Evolutionary conservation across 768 basidiomycete genomes (phyloP).

Genomic region (Psilocybe tampanensis): DNA sequence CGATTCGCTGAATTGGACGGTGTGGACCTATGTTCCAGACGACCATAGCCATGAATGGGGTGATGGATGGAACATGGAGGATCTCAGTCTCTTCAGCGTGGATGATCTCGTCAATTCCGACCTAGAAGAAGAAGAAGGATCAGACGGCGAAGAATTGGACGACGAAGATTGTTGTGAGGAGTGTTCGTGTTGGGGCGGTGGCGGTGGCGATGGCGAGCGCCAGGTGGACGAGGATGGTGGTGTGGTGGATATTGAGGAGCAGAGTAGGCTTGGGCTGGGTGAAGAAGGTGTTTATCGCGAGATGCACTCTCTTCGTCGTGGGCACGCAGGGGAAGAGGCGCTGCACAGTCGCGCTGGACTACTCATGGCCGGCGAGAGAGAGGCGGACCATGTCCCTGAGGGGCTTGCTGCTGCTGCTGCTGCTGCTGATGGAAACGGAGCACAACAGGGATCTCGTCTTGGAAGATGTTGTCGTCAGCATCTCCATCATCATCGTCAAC

Average conservation of each 20-base stretch:
- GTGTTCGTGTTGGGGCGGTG: neutral
- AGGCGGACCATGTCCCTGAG: neutral
- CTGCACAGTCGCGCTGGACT: constrained; percentile 42
- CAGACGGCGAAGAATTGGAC: too few relatives aligned
- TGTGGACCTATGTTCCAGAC: constrained; percentile 90
- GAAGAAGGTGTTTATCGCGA: too few relatives aligned
- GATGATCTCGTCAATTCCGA: constrained; percentile 54
- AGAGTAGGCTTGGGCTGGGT: too few relatives aligned
- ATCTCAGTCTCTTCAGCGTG: constrained; percentile 83
- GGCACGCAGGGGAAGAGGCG: constrained; percentile 13
- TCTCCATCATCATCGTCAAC: neutral
- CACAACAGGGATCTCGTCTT: neutral
- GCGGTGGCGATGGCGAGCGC: neutral
- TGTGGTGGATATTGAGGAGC: constrained; percentile 1
- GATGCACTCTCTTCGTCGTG: too few relatives aligned
- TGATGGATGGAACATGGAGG: constrained; percentile 97
- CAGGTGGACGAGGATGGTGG: neutral
- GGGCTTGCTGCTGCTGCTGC: too few relatives aligned
- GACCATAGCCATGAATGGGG: constrained; percentile 83
- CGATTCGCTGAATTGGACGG: constrained; percentile 67
- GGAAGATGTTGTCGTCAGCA: neutral
- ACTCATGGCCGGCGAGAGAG: constrained; percentile 26
- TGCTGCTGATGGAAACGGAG: neutral
- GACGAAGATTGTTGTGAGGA: constrained; percentile 6
- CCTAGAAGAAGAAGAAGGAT: constrained; percentile 15